Base-by-base conservation (phyloP, 2,329 filamentous ascomycete genomes). In the Sclerotinia borealis region DNA sequence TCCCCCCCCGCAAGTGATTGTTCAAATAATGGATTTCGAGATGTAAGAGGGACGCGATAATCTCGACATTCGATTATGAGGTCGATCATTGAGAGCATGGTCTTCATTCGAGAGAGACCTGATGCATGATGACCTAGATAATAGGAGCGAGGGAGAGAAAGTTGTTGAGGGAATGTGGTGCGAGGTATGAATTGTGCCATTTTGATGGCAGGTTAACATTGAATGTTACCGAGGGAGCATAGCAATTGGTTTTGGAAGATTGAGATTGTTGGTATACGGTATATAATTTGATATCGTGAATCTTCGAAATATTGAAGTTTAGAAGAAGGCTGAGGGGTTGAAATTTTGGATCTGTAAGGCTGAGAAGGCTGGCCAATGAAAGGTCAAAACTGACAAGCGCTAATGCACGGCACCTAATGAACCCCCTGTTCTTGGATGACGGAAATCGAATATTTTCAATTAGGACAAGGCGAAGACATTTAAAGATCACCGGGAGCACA, bases 21-120 rank as follows among this genome's bases (percentile, higher is more conserved):
- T 74, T 98, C 93, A 70, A 99, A 93, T 51, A 93, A 79, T 0
- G 93, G 93, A 74, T 99, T 99, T 69, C 91, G 86, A 3, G 91
- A 95, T 0, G 92, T 93, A 11, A 98, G 79, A 0, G 95, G 95
- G 0, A 96, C 87, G 54, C 95, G 88, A 74, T 92, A 92, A 79
- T 99, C 95, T 73, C 95, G 90, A 76, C 93, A 97, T 79, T 99
- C 95, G 73, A 99, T 85, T 61, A 99, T 86, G 49, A 98, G 86
- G 72, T 93, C 90, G 71, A 97, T 90, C 67, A 86, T 87, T 34
- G 87, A 86, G 55, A 99, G 83, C 74, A 90, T 83, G 45, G 85
- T 85, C 74, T 91, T 90, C 88, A 98, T 96, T 74, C 90, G 89
- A 54, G 83, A 80, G 37, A 96, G 81, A 19, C 91, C 95, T 11